Conservation (phyloP, 345 rosid genomes). For the Cardamine chenopodiifolia region DNA sequence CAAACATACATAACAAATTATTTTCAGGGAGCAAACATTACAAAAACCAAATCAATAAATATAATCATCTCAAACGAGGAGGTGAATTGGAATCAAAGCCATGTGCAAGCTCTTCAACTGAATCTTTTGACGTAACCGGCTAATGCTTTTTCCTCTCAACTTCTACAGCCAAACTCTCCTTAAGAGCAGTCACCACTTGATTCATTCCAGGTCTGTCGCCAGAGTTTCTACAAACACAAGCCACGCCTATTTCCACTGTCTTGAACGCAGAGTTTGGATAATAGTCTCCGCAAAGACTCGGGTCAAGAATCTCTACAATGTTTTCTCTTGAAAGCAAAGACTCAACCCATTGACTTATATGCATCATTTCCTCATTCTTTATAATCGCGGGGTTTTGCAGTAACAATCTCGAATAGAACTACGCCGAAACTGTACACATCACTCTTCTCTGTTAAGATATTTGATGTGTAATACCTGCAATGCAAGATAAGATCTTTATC, state of each 20-base stretch:
- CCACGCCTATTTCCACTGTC: slow-evolving; percentile 50
- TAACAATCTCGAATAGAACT: slow-evolving; percentile 54
- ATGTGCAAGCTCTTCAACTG: slow-evolving; percentile 42
- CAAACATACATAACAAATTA: neutral
- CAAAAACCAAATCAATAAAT: slow-evolving; percentile 15
- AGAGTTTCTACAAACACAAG: slow-evolving; percentile 44
- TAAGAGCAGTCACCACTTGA: slow-evolving; percentile 45
- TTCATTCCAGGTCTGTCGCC: slow-evolving; percentile 51
- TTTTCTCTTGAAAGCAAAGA: slow-evolving; percentile 48
- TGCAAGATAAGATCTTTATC: neutral
- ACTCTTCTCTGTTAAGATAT: slow-evolving; percentile 54
- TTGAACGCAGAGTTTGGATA: slow-evolving; percentile 52
- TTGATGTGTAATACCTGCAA: slow-evolving; percentile 44
- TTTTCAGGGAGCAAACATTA: slow-evolving; percentile 7
- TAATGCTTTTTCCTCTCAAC: slow-evolving; percentile 32
- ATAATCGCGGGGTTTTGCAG: slow-evolving; percentile 50
- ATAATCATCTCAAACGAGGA: slow-evolving; percentile 40
- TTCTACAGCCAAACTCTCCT: slow-evolving; percentile 43
- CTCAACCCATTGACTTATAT: slow-evolving; percentile 50
- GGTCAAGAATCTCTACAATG: slow-evolving; percentile 52
- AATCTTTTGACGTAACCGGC: slow-evolving; percentile 33
- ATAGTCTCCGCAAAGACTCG: slow-evolving; percentile 46
- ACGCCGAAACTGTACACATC: slow-evolving; percentile 70
- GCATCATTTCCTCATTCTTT: slow-evolving; percentile 35
- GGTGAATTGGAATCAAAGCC: slow-evolving; percentile 42